phyloP scores from a whole-genome alignment of 2,329 filamentous ascomycete genomes.

The Diaporthe destruens region DNA sequence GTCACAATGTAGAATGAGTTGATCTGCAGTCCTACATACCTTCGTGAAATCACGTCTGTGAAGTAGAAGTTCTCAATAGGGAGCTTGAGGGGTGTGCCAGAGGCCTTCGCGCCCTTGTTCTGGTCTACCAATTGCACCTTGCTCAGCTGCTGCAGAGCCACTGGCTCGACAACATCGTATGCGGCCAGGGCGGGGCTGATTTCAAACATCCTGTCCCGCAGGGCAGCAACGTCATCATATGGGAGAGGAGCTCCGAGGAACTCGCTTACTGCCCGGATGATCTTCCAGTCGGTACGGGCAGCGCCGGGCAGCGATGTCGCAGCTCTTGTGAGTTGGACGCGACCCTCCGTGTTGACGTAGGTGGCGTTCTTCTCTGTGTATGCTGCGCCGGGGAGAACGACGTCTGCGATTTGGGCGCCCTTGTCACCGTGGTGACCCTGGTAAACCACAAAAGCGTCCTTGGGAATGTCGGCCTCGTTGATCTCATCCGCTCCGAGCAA shows the following conservation, averaged over 20 bases:
- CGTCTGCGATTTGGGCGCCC: slow-evolving; percentile 91
- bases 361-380: slow-evolving; percentile 98
- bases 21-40: slow-evolving; percentile 66
- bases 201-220: slow-evolving; percentile 94
- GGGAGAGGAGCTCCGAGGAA: slow-evolving; percentile 89
- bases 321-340: slow-evolving; percentile 92
- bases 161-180: slow-evolving; percentile 92
- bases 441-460: slow-evolving; percentile 96
- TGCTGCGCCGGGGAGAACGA: slow-evolving; percentile 92
- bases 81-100: slow-evolving; percentile 81
- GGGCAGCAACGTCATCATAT: slow-evolving; percentile 90
- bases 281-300: slow-evolving; percentile 98
- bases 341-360: slow-evolving; percentile 97
- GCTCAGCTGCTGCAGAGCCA: slow-evolving; percentile 79
- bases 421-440: slow-evolving; percentile 98
- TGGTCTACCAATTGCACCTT: slow-evolving; percentile 96
- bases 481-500: slow-evolving; percentile 96
- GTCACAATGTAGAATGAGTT: background rate
- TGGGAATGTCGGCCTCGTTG: slow-evolving; percentile 85
- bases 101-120: slow-evolving; percentile 88
- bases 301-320: slow-evolving; percentile 91
- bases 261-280: slow-evolving; percentile 91
- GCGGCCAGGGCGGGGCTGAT: slow-evolving; percentile 90
- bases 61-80: slow-evolving; percentile 98
- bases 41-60: slow-evolving; percentile 96